Conservation (phyloP, 2,329 filamentous ascomycete species). For the Exophiala aquamarina region DNA sequence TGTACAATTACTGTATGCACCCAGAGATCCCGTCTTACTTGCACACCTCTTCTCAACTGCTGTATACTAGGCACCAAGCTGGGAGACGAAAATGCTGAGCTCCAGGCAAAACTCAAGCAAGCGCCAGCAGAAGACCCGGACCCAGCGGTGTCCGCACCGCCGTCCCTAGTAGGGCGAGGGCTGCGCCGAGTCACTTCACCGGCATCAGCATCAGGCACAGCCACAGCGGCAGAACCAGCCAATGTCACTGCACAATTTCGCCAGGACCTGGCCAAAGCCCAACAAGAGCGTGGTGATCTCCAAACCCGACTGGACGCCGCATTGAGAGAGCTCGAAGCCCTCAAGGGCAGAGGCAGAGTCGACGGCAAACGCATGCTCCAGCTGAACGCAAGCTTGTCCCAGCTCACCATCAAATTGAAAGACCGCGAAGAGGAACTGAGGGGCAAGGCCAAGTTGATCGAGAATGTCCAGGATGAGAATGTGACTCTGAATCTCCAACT, state of each 20-base stretch:
- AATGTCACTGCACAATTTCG: constrained; percentile 44
- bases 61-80: constrained; percentile 17
- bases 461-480: constrained; percentile 91
- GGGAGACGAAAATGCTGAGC: constrained; percentile 29
- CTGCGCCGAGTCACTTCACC: constrained; percentile 31
- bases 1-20: constrained; percentile 73
- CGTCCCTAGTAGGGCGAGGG: constrained; percentile 28
- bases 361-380: constrained; percentile 62
- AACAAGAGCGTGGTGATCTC: constrained; percentile 70
- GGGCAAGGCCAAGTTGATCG: constrained; percentile 79
- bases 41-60: no score
- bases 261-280: constrained; percentile 72
- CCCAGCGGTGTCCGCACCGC: constrained; percentile 41
- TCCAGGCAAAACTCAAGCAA: constrained; percentile 15
- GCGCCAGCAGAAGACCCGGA: constrained; percentile 69
- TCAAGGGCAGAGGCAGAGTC: constrained; percentile 60
- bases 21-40: no score
- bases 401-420: constrained; percentile 65
- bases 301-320: constrained; percentile 63
- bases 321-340: constrained; percentile 62
- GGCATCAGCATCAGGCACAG: neutral
- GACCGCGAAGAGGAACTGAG: constrained; percentile 84
- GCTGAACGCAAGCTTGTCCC: constrained; percentile 62
- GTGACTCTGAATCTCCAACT: constrained; percentile 83
- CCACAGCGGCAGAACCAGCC: constrained; percentile 32